Evolutionary conservation across 2,329 filamentous ascomycete species (phyloP), one percentile per base, ranked within the genome.

Genomic region (Furcasterigmium furcatum): DNA sequence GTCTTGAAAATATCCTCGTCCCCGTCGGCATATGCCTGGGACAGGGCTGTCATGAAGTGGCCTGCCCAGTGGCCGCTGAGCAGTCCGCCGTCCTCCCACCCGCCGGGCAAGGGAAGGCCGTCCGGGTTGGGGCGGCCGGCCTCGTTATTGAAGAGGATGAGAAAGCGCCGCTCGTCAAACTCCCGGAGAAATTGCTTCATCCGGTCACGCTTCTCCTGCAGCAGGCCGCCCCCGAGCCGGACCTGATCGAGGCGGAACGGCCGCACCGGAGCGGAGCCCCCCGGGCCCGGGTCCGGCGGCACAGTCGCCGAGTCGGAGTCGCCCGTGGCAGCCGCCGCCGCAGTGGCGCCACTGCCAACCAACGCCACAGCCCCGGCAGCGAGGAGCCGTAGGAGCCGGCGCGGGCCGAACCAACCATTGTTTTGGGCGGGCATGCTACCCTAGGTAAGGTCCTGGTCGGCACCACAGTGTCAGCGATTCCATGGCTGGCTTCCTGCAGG

Each of bases 41-140:
- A 61, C 21, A 60, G 52, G 10, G 56, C 57, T 20, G 60, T 60
- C 60, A 64, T 58, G 46, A 52, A 64, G 35, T 64, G 61, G 13
- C 61, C 60, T 1, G 60, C 51, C 61, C 60, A 64, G 46, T 64
- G 61, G 5, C 61, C 61, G 30, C 61, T 64, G 34, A 64, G 50
- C n/a, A 63, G 49, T 3, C 60, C 61, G 7, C 61, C 61, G n/a
- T 64, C 58, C 35, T 63, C 61, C 62, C 61, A 65, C 4, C 60
- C 60, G 2, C 61, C 61, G 2, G 61, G 61, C 4, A 54, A 39
- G 18, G 45, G 30, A 27, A 63, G 46, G 3, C 49, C 58, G 1
- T 42, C 48, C 0, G 60, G 56, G 40, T 62, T 63, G 16, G 59
- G 46, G 18, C 60, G 51, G 3, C 56, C 57, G 14, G 61, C 61